Evolutionary conservation across 2,329 filamentous ascomycete species (phyloP).

Genomic region (Fusarium liriodendri): DNA sequence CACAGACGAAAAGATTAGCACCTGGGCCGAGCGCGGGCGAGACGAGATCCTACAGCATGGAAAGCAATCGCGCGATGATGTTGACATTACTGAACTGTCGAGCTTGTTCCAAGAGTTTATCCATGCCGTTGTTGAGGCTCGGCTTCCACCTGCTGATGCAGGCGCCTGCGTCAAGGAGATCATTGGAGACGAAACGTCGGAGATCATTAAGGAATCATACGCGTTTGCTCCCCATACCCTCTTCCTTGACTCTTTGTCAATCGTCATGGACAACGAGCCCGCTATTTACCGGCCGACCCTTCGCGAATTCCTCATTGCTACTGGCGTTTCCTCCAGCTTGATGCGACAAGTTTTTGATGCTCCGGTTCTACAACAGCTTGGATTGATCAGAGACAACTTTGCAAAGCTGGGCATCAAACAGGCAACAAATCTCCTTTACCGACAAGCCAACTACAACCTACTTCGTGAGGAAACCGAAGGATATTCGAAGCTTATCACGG

Average conservation of each 20-base stretch:
- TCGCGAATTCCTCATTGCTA: conserved; percentile 76
- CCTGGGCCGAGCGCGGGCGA: conserved; percentile 77
- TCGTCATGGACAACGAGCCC: conserved; percentile 79
- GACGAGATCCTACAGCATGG: conserved; percentile 75
- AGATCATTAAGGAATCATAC: conserved; percentile 61
- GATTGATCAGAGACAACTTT: conserved; percentile 88
- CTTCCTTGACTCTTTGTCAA: conserved; percentile 86
- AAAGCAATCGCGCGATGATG: conserved; percentile 71
- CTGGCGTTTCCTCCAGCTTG: conserved; percentile 75
- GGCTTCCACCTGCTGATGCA: conserved; percentile 74
- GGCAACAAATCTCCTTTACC: conserved; percentile 92
- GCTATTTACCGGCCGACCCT: conserved; percentile 62
- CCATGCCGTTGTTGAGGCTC: conserved; percentile 76
- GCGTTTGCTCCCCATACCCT: conserved; percentile 73
- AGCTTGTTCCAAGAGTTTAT: conserved; percentile 88
- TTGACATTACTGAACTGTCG: conserved; percentile 76
- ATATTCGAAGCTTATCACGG: conserved; percentile 94
- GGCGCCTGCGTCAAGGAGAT: conserved; percentile 81
- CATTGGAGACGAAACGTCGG: conserved; percentile 66
- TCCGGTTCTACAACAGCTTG: conserved; percentile 77
- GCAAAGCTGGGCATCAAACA: conserved; percentile 85
- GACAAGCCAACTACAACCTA: conserved; percentile 96
- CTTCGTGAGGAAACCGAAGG: conserved; percentile 96
- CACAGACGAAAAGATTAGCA: conserved; percentile 73
- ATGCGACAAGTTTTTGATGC: conserved; percentile 89